Base-by-base conservation (phyloP, 2,329 filamentous ascomycete species). In the Pyricularia sp. region DNA sequence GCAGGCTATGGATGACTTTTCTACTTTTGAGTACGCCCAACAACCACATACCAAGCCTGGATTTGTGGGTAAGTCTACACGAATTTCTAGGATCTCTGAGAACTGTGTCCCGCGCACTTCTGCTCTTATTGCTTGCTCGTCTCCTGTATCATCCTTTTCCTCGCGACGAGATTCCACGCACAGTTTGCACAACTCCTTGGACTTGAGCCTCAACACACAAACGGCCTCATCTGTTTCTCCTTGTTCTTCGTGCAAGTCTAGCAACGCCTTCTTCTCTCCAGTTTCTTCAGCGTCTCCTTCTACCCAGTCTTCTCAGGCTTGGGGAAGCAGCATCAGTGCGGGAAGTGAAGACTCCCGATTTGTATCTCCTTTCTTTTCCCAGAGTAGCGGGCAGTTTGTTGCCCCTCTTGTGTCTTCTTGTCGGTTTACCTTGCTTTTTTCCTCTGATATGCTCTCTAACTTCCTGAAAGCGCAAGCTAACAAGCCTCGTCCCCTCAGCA, bases 41-140 rank as follows among this genome's bases (percentile, higher is more conserved):
- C 68, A 68, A 23, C n/a, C 58, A 71, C 74, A 77, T 72, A 87
- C 87, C 68, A 77, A 81, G n/a, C 67, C 67, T 68, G 79, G 78
- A 71, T 87, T 83, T 79, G 83, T 87, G 77, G 85, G 86, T 88
- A 79, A 86, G 85, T 86, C 76, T 72, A 75, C 78, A 76, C 75
- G 76, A 71, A 75, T 79, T 61, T 74, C 75, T 78, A 77, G 75
- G 71, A 72, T 75, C 75, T 70, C 66, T 55, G 25, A 58, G 25
- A 23, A 55, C n/a, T 50, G 36, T 4, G 25, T 30, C 26, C 72
- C 73, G 25, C 58, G 58, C 69, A 68, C 71, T 71, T 75, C 74
- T 72, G 74, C 73, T 71, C 72, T 72, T 70, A 72, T 72, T 70
- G 58, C 69, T 42, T 72, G 71, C 68, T 73, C 72, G 67, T 61